These are phyloP conservation scores for Hevea brasiliensis DNA, from an alignment of 345 rosid species.

Conservation along the genomic window DNA sequence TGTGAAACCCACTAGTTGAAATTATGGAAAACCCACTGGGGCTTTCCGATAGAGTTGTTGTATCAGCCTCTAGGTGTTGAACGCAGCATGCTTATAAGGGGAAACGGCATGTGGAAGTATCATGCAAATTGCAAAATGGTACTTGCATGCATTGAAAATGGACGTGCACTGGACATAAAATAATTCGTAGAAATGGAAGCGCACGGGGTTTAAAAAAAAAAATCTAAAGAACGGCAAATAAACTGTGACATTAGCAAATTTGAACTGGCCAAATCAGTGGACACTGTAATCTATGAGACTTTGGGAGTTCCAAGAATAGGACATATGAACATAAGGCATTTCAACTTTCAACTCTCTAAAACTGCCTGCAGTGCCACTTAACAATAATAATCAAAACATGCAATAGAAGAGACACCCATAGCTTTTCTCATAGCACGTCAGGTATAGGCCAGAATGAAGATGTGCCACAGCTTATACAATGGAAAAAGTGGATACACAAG, in stretches of 20 bases:
- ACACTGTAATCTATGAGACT: neutral
- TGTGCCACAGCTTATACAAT: neutral
- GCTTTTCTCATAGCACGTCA: neutral
- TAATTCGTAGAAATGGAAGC: no score
- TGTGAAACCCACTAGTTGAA: slow-evolving; percentile 10
- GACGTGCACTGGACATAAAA: neutral
- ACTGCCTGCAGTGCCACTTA: neutral
- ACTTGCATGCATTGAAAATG: slow-evolving; percentile 15
- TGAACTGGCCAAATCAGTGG: neutral
- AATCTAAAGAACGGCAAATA: neutral
- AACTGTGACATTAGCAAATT: neutral
- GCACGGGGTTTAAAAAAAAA: neutral
- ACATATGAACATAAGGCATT: neutral
- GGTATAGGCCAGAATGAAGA: neutral
- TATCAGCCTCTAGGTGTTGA: slow-evolving; percentile 22
- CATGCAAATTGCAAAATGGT: slow-evolving; percentile 25
- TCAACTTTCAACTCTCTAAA: neutral
- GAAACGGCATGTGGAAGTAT: slow-evolving; percentile 20
- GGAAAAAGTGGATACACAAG: neutral
- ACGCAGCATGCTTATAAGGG: slow-evolving; percentile 9
- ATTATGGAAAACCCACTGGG: slow-evolving; percentile 31
- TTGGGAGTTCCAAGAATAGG: neutral
- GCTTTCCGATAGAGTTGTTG: slow-evolving; percentile 3
- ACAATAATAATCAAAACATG: neutral
- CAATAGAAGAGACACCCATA: neutral